Percentiles rank a stretch among this genome's conserved stretches.
phyloP scores from a whole-genome alignment of 2,329 filamentous ascomycete species.

The Gremmenia infestans region DNA sequence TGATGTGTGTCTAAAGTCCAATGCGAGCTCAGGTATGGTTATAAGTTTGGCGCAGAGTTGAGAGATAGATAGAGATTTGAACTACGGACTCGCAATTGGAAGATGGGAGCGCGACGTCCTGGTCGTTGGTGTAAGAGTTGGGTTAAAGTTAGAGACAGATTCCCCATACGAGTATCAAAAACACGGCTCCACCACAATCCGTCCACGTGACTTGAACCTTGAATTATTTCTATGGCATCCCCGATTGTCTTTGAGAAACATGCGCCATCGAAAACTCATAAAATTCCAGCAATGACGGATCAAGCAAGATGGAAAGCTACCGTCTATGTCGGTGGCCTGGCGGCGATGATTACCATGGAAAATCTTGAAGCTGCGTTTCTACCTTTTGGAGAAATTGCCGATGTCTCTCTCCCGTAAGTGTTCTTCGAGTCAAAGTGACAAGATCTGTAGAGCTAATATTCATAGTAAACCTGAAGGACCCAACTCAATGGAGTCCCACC shows the following conservation, averaged over 20 bases:
- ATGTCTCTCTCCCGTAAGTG: conserved; percentile 69
- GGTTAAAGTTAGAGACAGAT: background rate
- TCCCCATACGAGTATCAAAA: background rate
- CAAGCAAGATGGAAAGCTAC: conserved; percentile 81
- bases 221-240: background rate
- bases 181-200: background rate
- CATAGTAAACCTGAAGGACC: conserved; percentile 68
- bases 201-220: background rate
- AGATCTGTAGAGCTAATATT: conserved; percentile 9
- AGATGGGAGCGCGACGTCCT: conserved; percentile 17
- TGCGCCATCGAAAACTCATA: background rate
- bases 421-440: background rate
- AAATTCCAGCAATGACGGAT: conserved; percentile 63
- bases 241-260: background rate
- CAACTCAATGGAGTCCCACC: conserved; percentile 72
- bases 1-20: conserved; percentile 37
- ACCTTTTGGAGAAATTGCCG: conserved; percentile 92
- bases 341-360: conserved; percentile 67
- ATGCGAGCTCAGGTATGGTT: conserved; percentile 8
- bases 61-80: conserved; percentile 3
- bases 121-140: conserved; percentile 6
- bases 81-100: conserved; percentile 11
- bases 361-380: conserved; percentile 88
- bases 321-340: conserved; percentile 85
- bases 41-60: conserved; percentile 1